A percentile compares a stretch with the other conserved stretches of the same genome.
Conservation (phyloP, 2,329 filamentous ascomycete genomes). For the Colletotrichum somersetense region DNA sequence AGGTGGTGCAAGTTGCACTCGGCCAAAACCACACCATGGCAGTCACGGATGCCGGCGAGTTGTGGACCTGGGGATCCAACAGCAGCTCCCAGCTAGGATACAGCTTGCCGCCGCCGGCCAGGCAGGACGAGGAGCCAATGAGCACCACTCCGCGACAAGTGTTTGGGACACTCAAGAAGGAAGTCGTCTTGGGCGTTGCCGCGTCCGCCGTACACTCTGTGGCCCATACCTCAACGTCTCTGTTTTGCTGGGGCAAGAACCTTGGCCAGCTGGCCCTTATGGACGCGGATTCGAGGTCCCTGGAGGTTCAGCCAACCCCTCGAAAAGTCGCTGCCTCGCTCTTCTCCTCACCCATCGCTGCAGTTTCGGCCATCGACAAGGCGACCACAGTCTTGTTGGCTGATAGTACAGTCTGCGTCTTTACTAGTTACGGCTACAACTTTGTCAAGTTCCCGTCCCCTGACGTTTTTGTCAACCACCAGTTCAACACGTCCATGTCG, state of each 20-base stretch:
- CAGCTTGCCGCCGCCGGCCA: conserved; percentile 72
- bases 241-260: conserved; percentile 97
- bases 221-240: conserved; percentile 81
- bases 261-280: conserved; percentile 93
- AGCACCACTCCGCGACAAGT: conserved; percentile 87
- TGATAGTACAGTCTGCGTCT: conserved; percentile 91
- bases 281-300: conserved; percentile 92
- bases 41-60: conserved; percentile 85
- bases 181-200: conserved; percentile 82
- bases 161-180: conserved; percentile 91
- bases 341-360: conserved; percentile 78
- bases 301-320: conserved; percentile 85
- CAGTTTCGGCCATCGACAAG: conserved; percentile 89
- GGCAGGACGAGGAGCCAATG: conserved; percentile 85
- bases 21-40: conserved; percentile 94
- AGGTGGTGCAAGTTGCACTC: conserved; percentile 81
- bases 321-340: conserved; percentile 90
- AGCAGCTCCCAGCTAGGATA: conserved; percentile 89
- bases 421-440: conserved; percentile 96
- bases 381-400: conserved; percentile 89
- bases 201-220: conserved; percentile 94
- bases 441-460: conserved; percentile 83
- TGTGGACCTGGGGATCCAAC: conserved; percentile 96
- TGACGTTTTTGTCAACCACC: conserved; percentile 78
- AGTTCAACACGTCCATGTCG: conserved; percentile 75